phyloP scores from a whole-genome alignment of 371 early-diverging fungal genomes.

The Haplosporangium sp. region DNA sequence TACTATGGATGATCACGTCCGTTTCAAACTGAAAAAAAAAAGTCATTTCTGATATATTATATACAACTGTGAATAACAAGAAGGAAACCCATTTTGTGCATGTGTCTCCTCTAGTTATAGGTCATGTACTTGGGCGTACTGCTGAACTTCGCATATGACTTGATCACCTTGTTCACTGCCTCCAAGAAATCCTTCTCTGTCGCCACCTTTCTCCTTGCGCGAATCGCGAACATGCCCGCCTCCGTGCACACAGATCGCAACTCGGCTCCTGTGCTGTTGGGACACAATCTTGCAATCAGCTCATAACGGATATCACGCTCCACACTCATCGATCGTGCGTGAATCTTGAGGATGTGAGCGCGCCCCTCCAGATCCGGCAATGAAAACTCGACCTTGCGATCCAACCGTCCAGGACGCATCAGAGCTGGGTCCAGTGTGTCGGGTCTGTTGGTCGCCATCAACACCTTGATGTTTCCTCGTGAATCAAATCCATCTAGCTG shows the following conservation, averaged over 20 bases:
- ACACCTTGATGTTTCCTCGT: slow-evolving; percentile 95
- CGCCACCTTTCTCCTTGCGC: slow-evolving; percentile 98
- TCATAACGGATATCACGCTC: slow-evolving; percentile 97
- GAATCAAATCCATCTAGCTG: slow-evolving; percentile 99
- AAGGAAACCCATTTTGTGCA: not conserved
- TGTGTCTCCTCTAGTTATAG: slow-evolving; percentile 58
- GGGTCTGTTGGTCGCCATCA: slow-evolving; percentile 98
- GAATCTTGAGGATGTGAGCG: slow-evolving; percentile 98
- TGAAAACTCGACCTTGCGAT: slow-evolving; percentile 99
- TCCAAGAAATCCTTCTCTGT: slow-evolving; percentile 99
- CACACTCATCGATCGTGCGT: slow-evolving; percentile 99
- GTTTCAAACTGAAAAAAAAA: slow-evolving; percentile 2
- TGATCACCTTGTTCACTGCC: slow-evolving; percentile 99
- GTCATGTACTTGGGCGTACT: slow-evolving; percentile 93
- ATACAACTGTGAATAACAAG: not conserved
- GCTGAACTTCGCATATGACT: slow-evolving; percentile 98
- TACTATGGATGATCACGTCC: too few relatives aligned
- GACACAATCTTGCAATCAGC: slow-evolving; percentile 98
- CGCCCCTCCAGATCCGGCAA: slow-evolving; percentile 99
- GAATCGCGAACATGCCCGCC: slow-evolving; percentile 99
- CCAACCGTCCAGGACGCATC: slow-evolving; percentile 99
- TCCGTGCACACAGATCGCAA: slow-evolving; percentile 99
- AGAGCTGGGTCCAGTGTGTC: slow-evolving; percentile 99
- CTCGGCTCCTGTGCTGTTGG: slow-evolving; percentile 99
- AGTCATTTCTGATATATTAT: not conserved